Conservation (phyloP, 169 alveolate species). For the Perkinsus chesapeaki region DNA sequence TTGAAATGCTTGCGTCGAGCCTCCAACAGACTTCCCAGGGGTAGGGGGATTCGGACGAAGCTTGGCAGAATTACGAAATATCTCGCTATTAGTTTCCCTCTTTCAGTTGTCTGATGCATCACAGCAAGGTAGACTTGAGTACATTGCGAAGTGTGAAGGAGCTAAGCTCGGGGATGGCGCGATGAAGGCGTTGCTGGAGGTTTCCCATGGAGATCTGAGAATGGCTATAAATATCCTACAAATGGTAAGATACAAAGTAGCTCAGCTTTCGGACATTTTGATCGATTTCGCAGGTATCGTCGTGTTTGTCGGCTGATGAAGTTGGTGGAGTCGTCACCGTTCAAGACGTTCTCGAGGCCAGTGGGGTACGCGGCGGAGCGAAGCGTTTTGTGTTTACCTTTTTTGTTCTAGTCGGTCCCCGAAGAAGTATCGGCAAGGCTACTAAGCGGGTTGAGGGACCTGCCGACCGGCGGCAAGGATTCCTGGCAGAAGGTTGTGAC, state of each 20-base stretch:
- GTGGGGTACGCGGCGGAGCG: not conserved
- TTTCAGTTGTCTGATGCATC: not conserved
- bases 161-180: constrained; percentile 64
- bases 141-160: constrained; percentile 75
- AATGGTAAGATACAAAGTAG: constrained; percentile 43
- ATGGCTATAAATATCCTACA: constrained; percentile 86
- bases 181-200: constrained; percentile 67
- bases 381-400: not conserved
- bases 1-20: too few species aligned
- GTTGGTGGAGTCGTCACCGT: not conserved
- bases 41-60: too few species aligned
- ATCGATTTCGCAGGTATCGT: not conserved
- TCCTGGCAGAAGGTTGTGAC: not conserved
- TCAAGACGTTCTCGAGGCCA: not conserved
- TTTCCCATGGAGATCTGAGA: constrained; percentile 95
- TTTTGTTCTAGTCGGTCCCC: not conserved
- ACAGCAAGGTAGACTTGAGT: constrained; percentile 14
- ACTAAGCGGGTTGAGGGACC: not conserved
- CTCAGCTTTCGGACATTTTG: too few species aligned
- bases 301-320: not conserved
- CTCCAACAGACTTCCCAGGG: too few species aligned
- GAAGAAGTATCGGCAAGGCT: not conserved
- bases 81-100: not conserved
- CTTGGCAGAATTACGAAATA: too few species aligned
- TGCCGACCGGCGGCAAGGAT: not conserved